Evolutionary conservation across 352 stramenopile species (phyloP).

Genomic region (Vaucheria bursata): DNA sequence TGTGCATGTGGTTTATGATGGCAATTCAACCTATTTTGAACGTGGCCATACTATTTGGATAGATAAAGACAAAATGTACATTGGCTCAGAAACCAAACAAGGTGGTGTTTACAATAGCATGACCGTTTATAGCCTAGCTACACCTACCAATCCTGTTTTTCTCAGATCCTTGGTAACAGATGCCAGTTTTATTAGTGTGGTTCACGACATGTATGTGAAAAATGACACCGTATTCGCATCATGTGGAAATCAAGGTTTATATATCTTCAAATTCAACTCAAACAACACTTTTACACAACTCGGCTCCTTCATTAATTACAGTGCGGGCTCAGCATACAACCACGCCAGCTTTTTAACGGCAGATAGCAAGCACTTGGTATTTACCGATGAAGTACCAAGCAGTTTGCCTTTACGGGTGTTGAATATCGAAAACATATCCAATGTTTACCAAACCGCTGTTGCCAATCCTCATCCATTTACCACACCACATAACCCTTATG

Average conservation of each 20-base stretch:
- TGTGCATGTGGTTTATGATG: neutral
- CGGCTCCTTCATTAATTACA: neutral
- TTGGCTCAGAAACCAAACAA: neutral
- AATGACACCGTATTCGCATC: neutral
- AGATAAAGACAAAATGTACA: constrained; percentile 2
- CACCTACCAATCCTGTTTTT: neutral
- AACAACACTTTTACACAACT: constrained; percentile 3
- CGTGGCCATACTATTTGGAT: neutral
- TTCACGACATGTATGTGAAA: constrained; percentile 2
- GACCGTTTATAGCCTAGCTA: neutral
- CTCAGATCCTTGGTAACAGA: neutral
- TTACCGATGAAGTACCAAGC: neutral
- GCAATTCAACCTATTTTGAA: neutral
- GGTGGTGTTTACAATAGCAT: neutral
- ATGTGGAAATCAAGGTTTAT: neutral
- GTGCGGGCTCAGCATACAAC: neutral
- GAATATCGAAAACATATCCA: neutral
- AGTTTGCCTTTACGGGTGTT: neutral
- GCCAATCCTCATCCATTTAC: neutral
- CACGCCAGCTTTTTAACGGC: neutral
- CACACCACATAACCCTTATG: neutral
- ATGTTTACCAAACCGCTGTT: neutral
- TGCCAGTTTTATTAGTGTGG: neutral
- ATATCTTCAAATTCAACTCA: constrained; percentile 3
- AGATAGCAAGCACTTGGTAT: neutral